These are phyloP conservation scores for Onygena corvina DNA, from an alignment of 2,329 filamentous ascomycete genomes.

Conservation along the genomic window DNA sequence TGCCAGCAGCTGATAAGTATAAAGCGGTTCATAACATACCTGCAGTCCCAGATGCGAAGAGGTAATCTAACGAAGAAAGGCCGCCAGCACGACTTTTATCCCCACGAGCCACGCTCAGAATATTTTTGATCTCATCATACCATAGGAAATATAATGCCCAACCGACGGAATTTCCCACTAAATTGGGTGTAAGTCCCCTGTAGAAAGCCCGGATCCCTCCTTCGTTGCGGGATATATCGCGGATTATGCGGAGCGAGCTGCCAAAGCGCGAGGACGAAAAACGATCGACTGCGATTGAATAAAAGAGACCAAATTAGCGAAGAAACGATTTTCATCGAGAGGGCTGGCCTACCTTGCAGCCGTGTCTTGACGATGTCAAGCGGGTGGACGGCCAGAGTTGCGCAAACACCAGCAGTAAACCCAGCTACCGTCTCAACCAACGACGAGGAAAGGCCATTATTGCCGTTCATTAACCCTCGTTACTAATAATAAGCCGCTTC, in stretches of 20 bases:
- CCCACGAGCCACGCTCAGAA: constrained; percentile 35
- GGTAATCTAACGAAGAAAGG: constrained; percentile 60
- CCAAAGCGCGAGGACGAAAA: constrained; percentile 38
- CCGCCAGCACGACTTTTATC: constrained; percentile 21
- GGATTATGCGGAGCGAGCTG: constrained; percentile 42
- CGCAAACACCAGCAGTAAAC: constrained; percentile 73
- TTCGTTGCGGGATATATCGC: constrained; percentile 43
- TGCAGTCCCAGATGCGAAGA: constrained; percentile 57
- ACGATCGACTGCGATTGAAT: constrained; percentile 42
- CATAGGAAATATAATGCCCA: constrained; percentile 90
- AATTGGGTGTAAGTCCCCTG: constrained; percentile 77
- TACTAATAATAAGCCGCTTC: too few relatives aligned
- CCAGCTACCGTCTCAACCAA: constrained; percentile 80
- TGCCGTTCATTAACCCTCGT: constrained; percentile 32
- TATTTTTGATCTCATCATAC: constrained; percentile 49
- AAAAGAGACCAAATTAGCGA: constrained; percentile 22
- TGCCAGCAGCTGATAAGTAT: neutral
- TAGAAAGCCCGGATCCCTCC: constrained; percentile 61
- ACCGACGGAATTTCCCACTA: constrained; percentile 77
- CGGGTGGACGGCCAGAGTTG: constrained; percentile 79
- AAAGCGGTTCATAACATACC: constrained; percentile 28
- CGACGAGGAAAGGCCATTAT: constrained; percentile 56
- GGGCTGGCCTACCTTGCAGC: constrained; percentile 57
- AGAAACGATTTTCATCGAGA: neutral
- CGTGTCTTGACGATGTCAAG: constrained; percentile 95